Conservation (phyloP, 805 yeast species). For the Metschnikowia arizonensis region DNA sequence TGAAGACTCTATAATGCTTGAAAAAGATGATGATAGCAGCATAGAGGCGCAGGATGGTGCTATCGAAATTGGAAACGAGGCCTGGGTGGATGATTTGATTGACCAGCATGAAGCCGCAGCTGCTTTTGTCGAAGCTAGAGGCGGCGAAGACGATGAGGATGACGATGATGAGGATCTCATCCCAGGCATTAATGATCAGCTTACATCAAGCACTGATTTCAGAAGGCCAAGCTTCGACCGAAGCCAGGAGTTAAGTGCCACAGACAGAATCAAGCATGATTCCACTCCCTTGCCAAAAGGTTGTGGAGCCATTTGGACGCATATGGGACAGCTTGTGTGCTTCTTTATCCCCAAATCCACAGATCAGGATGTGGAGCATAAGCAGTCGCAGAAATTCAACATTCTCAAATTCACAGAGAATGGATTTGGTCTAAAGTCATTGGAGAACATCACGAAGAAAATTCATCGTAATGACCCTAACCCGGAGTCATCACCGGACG, state of each 20-base stretch:
- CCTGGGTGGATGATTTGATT: conserved; percentile 41
- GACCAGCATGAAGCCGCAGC: conserved; percentile 31
- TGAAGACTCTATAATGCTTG: conserved; percentile 31
- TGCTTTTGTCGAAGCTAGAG: conserved; percentile 18
- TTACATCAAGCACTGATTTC: conserved; percentile 9
- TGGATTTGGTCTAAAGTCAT: conserved; percentile 40
- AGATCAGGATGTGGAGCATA: conserved; percentile 29
- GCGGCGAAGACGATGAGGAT: conserved; percentile 26
- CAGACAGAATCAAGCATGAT: conserved; percentile 35
- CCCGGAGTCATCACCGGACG: not conserved
- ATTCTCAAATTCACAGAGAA: conserved; percentile 42
- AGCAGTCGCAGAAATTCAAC: conserved; percentile 46
- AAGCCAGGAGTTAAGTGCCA: not conserved
- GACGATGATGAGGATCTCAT: conserved; percentile 29
- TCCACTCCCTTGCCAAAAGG: conserved; percentile 90
- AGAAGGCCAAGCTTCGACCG: not conserved
- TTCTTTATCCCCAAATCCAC: conserved; percentile 62
- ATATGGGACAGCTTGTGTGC: conserved; percentile 73
- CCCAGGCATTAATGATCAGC: conserved; percentile 37
- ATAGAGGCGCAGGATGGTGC: conserved; percentile 23
- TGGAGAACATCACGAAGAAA: not conserved
- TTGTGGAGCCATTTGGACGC: conserved; percentile 88
- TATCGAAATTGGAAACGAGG: conserved; percentile 38
- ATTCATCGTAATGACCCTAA: conserved; percentile 9
- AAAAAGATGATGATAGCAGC: conserved; percentile 19